Evolutionary conservation across 1,139 yeast species (phyloP), one percentile per base, ranked within the genome.

Genomic region (Chernovozyma sophiae-reginae): DNA sequence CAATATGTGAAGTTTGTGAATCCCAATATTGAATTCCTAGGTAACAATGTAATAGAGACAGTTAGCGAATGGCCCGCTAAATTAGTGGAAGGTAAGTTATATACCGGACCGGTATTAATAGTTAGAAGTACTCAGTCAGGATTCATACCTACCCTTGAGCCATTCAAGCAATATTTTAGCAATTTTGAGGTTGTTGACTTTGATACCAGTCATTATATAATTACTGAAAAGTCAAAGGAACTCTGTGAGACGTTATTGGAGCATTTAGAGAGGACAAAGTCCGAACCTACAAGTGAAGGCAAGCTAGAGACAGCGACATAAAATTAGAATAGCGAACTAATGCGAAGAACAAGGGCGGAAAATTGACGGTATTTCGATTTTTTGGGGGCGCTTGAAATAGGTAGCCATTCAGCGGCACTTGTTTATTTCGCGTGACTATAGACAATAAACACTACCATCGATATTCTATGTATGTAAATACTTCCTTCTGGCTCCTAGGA

Each of bases 121-220:
- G 53, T 74, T 47, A 60, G 60, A 39, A 78, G 71, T 3, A 48
- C 53, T n/a, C 46, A 60, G 19, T 70, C 77, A 2, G 56, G 62
- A 4, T 74, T 74, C 41, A 62, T 74, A 10, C 31, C 30, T 17
- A 44, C 46, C 16, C 52, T 56, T 3, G 49, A 55, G 10, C 59
- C 48, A 8, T 74, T 74, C 38, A 51, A 58, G 3, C 45, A 48
- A 4, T 68, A 65, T 44, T 74, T 74, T 53, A 53, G 65, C 18
- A 40, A 62, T 30, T 39, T 58, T 17, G 45, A 46, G 23, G 48
- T 56, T 30, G 48, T 49, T 16, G 61, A 57, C 14, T 61, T 65
- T 35, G 65, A 72, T 37, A 56, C 73, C 24, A 69, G 74, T 8
- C 79, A 74, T 53, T 72, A 74, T 64, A 51, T 73, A 3, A 60